Evolutionary conservation across 805 yeast genomes (phyloP), one percentile per base, ranked within the genome.

Genomic region (Metschnikowia santaceciliae): DNA sequence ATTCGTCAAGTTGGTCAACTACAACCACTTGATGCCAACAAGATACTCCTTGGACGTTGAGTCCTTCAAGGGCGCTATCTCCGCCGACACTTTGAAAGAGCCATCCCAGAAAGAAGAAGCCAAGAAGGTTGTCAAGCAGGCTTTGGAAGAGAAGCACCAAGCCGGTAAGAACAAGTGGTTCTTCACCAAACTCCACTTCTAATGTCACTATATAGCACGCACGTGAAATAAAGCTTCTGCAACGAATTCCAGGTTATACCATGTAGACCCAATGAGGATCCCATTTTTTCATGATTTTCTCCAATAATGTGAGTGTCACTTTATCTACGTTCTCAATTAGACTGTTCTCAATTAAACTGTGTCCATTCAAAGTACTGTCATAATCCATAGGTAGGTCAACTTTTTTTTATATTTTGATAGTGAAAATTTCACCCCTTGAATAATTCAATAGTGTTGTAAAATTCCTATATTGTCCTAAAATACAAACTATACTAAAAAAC

Each of bases 111-210:
- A 96, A 77, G 96, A 86, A 79, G 97, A 92, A 77, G 98, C 98
- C 74, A 94, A 91, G 88, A 92, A 94, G 84, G 91, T 86, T 74
- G 90, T 94, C 78, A 94, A 90, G 89, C 88, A 91, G 85, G 96
- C 96, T 75, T 92, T 94, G 74, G 99, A 94, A 83, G 96, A 92
- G 82, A 90, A 90, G 85, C 96, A 92, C 84, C 95, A 88, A 78
- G 90, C 97, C 74, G 99, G 99, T 77, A 90, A 94, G 88, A 92
- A 92, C 91, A 91, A 90, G 82, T 94, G 99, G 99, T 94, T 94
- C 85, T 94, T 94, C 91, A 85, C 96, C 79, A 94, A 94, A 83
- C 86, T 89, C 76, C 84, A 86, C 81, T 89, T 89, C 81, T 89
- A 88, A 83, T 55, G 60, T 51, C 59, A 53, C 54, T 56, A 54